phyloP scores from a whole-genome alignment of 2,329 filamentous ascomycete species.

The Alternaria burnsii region DNA sequence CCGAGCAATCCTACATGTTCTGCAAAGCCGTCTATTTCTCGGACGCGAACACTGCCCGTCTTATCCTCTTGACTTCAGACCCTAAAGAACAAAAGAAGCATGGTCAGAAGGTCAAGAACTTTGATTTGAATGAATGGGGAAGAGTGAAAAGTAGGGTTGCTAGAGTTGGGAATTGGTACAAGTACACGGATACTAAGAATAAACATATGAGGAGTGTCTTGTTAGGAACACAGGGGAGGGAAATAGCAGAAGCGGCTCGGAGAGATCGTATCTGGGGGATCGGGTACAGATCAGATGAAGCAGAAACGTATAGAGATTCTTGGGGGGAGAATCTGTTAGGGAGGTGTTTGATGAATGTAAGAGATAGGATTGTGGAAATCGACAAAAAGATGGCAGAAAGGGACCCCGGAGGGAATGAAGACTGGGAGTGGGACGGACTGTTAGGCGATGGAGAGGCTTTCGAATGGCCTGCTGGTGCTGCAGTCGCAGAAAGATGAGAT shows the following conservation, averaged over 20 bases:
- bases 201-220: slow-evolving; percentile 45
- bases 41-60: slow-evolving; percentile 6
- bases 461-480: background rate
- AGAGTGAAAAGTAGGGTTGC: background rate
- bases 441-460: background rate
- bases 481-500: background rate
- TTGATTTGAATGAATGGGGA: background rate
- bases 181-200: background rate
- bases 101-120: background rate
- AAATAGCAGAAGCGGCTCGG: slow-evolving; percentile 45
- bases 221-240: slow-evolving; percentile 51
- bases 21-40: slow-evolving; percentile 28
- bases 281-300: slow-evolving; percentile 21
- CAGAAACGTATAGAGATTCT: slow-evolving; percentile 48
- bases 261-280: slow-evolving; percentile 26
- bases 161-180: background rate
- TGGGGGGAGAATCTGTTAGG: slow-evolving; percentile 73
- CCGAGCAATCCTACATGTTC: slow-evolving; percentile 31
- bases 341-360: slow-evolving; percentile 66
- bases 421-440: background rate
- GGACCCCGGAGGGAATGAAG: background rate
- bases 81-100: background rate
- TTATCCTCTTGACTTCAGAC: background rate
- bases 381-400: background rate
- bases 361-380: slow-evolving; percentile 56